phyloP scores from a whole-genome alignment of 1,284 basidiomycete species.

The Moniliophthora roreri region DNA sequence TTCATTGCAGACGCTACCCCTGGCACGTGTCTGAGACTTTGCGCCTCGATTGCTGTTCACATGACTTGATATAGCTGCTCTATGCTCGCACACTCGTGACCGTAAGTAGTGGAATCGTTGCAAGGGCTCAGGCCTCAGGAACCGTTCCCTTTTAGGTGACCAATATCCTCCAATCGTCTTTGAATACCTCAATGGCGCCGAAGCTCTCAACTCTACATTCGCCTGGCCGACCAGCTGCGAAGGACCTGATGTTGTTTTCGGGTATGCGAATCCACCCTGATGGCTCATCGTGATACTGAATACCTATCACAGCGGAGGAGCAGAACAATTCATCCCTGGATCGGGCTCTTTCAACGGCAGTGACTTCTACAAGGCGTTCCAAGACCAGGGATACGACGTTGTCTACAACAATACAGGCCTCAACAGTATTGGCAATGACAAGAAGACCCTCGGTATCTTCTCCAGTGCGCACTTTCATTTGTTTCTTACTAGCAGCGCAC shows the following conservation, averaged over 20 bases:
- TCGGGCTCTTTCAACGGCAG: conserved; percentile 33
- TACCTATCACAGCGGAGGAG: conserved; percentile 32
- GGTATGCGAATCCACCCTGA: conserved; percentile 23
- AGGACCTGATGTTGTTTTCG: conserved; percentile 40
- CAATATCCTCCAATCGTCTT: conserved; percentile 31
- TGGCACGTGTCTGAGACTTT: conserved; percentile 21
- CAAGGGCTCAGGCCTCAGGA: not conserved
- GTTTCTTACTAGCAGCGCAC: not conserved
- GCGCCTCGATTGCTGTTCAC: not conserved
- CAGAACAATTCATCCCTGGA: conserved; percentile 40
- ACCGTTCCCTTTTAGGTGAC: conserved; percentile 18
- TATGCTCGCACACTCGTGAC: conserved; percentile 38
- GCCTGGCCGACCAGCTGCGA: conserved; percentile 39
- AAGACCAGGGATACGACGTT: conserved; percentile 37
- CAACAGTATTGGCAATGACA: conserved; percentile 25
- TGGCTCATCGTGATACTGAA: not conserved
- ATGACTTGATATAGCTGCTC: conserved; percentile 27
- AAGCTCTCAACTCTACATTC: conserved; percentile 30
- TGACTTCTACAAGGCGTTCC: conserved; percentile 39
- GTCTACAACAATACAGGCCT: conserved; percentile 35
- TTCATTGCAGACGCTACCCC: conserved; percentile 42
- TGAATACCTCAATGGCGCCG: conserved; percentile 34
- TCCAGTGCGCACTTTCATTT: conserved; percentile 33
- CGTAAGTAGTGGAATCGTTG: conserved; percentile 23
- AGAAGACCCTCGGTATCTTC: conserved; percentile 41